Evolutionary conservation across 768 basidiomycete genomes (phyloP).

Genomic region (Guyanaporus albipodus): DNA sequence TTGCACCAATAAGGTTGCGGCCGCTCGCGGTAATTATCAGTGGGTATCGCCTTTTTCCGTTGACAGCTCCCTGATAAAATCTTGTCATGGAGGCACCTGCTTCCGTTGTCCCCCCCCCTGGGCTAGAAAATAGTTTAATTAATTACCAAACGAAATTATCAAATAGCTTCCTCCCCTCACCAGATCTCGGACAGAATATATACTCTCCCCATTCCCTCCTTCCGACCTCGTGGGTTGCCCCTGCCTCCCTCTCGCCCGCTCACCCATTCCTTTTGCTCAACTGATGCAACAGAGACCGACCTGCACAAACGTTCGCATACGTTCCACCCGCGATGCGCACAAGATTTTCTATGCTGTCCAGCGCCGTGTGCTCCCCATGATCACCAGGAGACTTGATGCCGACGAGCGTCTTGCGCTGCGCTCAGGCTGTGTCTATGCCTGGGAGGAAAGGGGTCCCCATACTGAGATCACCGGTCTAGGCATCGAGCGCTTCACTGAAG

Average conservation of each 20-base stretch:
- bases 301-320: constrained; percentile 67
- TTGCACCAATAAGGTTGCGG: constrained; percentile 36
- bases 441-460: constrained; percentile 76
- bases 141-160: constrained; percentile 35
- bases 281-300: constrained; percentile 66
- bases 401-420: constrained; percentile 62
- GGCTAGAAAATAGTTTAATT: constrained; percentile 34
- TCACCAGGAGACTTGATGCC: constrained; percentile 72
- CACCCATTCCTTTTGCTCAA: constrained; percentile 8
- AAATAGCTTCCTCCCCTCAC: constrained; percentile 24
- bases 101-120: constrained; percentile 17
- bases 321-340: constrained; percentile 74
- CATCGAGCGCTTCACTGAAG: constrained; percentile 84
- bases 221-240: constrained; percentile 3
- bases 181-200: constrained; percentile 34
- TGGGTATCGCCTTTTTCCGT: constrained; percentile 18
- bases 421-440: constrained; percentile 45
- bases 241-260: constrained; percentile 10
- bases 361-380: constrained; percentile 60
- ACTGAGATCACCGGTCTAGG: constrained; percentile 74
- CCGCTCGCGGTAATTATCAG: constrained; percentile 26
- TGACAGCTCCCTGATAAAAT: constrained; percentile 29
- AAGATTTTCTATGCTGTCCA: constrained; percentile 75
- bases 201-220: constrained; percentile 24
- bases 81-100: constrained; percentile 11